Base-by-base conservation (phyloP, 495 filamentous ascomycete genomes). In the Tirmania nivea region DNA sequence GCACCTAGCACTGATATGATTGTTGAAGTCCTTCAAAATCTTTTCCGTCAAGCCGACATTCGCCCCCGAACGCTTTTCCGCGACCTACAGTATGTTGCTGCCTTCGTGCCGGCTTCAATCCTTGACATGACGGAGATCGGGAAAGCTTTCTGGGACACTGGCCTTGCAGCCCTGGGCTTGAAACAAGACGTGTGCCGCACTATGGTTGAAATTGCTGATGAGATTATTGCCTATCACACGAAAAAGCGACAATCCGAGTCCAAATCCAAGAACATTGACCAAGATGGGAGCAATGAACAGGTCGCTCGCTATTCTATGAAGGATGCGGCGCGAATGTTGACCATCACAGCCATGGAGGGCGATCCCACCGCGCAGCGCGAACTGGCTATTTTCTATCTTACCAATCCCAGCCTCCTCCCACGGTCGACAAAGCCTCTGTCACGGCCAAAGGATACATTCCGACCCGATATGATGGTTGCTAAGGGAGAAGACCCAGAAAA, bases 111-210 rank as follows among this genome's bases (percentile, higher is more conserved):
- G 8, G 70, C 79, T 9, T 73, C 79, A 8, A 78, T 83, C 8
- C 73, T 97, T 11, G 87, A 90, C 69, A 83, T 84, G 57, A 89
- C 81, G 0, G 82, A 88, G 51, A 77, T 79, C 37, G 89, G 86
- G 35, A 94, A 89, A 57, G 86, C 90, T 0, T 97, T 96, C 66
- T 86, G 92, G 78, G 86, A 97, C 63, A 84, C 88, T 37, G 84
- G 83, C 2, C 73, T 94, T 14, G 90, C 90, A 11, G 87, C 87
- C 7, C 69, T 95, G 36, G 78, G 80, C 39, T 71, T 96, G 45
- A 95, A 95, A 65, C 83, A 89, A 60, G 87, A 95, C 53, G 76
- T 90, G 19, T 86, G 83, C 65, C 75, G 81, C 42, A 82, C 84
- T 35, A 90, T 94, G 81, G 83, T 96, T n/a, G 78, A 83, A 57